Percentiles rank a stretch among this genome's conserved stretches.
These are phyloP conservation scores for Talaromyces albobiverticillius DNA, from an alignment of 2,329 filamentous ascomycete species.

Conservation along the genomic window DNA sequence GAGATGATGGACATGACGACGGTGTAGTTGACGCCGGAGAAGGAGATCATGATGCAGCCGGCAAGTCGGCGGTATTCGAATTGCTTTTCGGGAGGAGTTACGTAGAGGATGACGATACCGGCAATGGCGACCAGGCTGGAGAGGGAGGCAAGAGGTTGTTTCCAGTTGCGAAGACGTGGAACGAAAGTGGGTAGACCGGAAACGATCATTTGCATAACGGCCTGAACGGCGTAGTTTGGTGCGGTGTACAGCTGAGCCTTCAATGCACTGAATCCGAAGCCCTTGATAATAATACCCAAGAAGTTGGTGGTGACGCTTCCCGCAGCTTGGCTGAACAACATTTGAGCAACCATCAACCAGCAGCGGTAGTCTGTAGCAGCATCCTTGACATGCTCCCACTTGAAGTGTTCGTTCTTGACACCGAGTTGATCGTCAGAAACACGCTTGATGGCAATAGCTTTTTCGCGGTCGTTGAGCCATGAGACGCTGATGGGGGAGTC, in stretches of 20 bases:
- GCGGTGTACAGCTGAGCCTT: slow-evolving; percentile 10
- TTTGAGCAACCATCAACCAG: slow-evolving; percentile 11
- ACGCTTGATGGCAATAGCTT: slow-evolving; percentile 14
- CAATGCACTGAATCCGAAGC: slow-evolving; percentile 10
- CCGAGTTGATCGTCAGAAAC: slow-evolving; percentile 10
- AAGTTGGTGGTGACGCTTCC: slow-evolving; percentile 13
- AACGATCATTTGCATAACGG: slow-evolving; percentile 2
- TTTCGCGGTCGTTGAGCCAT: background rate
- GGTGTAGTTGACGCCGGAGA: slow-evolving; percentile 9
- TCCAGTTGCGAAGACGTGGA: background rate
- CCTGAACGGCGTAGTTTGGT: slow-evolving; percentile 7
- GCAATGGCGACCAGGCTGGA: background rate
- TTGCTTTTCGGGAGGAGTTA: background rate
- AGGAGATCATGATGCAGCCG: slow-evolving; percentile 14
- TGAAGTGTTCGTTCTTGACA: slow-evolving; percentile 1
- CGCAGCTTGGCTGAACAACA: slow-evolving; percentile 15
- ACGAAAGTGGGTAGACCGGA: background rate
- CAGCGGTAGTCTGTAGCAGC: slow-evolving; percentile 5
- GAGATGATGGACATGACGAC: background rate
- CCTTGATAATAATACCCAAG: slow-evolving; percentile 14
- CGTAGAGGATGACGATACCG: background rate
- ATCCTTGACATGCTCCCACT: slow-evolving; percentile 11
- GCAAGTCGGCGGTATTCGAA: background rate
- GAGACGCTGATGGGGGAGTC: slow-evolving; percentile 8
- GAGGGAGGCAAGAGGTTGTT: background rate